These are phyloP conservation scores for Passiflora organensis DNA, from an alignment of 345 rosid species.

Conservation along the genomic window DNA sequence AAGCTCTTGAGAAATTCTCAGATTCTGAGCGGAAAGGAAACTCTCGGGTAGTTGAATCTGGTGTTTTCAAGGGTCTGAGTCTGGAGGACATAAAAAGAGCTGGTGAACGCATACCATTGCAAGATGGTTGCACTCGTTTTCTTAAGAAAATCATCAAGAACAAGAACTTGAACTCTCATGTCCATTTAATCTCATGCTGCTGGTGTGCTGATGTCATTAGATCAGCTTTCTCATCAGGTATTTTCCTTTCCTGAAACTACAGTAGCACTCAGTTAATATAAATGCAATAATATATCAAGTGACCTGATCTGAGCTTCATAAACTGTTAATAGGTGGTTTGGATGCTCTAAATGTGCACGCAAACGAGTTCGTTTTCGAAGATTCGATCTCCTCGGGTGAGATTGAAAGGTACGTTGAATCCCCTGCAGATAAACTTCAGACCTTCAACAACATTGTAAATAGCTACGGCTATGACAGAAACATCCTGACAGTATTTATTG, in stretches of 20 bases:
- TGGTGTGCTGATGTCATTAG: conserved; percentile 96
- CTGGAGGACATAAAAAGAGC: conserved; percentile 86
- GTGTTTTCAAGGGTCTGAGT: conserved; percentile 79
- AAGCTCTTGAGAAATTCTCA: conserved; percentile 67
- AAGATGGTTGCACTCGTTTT: conserved; percentile 77
- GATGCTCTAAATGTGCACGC: conserved; percentile 60
- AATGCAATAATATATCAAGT: too few species aligned
- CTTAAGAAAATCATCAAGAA: conserved; percentile 53
- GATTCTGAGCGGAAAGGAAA: conserved; percentile 78
- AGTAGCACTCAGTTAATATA: too few species aligned
- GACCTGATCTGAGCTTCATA: too few species aligned
- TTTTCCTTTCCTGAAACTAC: not conserved
- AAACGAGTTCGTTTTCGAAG: conserved; percentile 64
- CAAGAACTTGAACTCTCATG: conserved; percentile 45
- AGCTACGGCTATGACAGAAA: conserved; percentile 30
- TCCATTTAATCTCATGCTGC: conserved; percentile 82
- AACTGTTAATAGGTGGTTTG: conserved; percentile 44
- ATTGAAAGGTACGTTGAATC: conserved; percentile 65
- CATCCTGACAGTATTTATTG: conserved; percentile 65
- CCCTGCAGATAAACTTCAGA: conserved; percentile 65
- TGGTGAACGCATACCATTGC: conserved; percentile 79
- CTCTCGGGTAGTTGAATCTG: conserved; percentile 75
- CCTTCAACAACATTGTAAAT: conserved; percentile 46
- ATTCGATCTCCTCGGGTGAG: conserved; percentile 72
- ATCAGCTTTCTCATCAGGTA: conserved; percentile 71